A percentile compares a stretch with the other conserved stretches of the same genome.
These are phyloP conservation scores for Epichloe sp. DNA, from an alignment of 2,329 filamentous ascomycete species.

Conservation along the genomic window DNA sequence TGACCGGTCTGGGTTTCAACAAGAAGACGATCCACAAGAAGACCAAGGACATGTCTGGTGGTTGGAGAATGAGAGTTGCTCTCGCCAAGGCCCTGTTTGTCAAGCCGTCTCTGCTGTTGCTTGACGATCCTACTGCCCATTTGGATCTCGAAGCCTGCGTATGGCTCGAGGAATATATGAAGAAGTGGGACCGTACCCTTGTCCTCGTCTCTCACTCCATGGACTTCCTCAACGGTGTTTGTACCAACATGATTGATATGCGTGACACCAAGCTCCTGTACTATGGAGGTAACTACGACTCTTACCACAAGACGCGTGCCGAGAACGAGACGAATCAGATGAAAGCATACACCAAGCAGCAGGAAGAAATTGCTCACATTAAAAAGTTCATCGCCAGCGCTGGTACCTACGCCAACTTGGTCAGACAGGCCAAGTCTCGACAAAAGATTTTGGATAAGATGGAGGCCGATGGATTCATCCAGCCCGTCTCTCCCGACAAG, in stretches of 20 bases:
- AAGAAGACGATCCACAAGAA: conserved; percentile 96
- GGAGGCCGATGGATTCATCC: conserved; percentile 98
- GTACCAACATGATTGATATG: conserved; percentile 98
- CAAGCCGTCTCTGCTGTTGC: conserved; percentile 86
- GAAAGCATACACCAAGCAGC: conserved; percentile 98
- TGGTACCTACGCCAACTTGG: conserved; percentile 99
- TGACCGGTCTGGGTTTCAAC: conserved; percentile 99
- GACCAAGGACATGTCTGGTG: conserved; percentile 99
- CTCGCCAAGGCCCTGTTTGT: conserved; percentile 96
- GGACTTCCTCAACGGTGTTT: conserved; percentile 99
- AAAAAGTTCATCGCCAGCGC: conserved; percentile 99
- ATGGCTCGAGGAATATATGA: conserved; percentile 98
- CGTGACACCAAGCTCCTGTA: conserved; percentile 76
- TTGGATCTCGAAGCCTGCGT: conserved; percentile 98
- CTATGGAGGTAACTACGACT: conserved; percentile 99
- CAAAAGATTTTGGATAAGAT: conserved; percentile 99
- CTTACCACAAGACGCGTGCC: conserved; percentile 82
- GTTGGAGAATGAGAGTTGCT: conserved; percentile 99
- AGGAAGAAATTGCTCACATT: conserved; percentile 98
- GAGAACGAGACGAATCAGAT: conserved; percentile 97
- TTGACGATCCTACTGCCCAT: conserved; percentile 97
- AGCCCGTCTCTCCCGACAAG: conserved; percentile 71
- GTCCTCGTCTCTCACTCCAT: conserved; percentile 94
- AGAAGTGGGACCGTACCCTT: conserved; percentile 98
- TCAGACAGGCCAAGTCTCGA: conserved; percentile 94